These are phyloP conservation scores for Puccinia triticina DNA, from an alignment of 1,284 basidiomycete species.

Conservation along the genomic window DNA sequence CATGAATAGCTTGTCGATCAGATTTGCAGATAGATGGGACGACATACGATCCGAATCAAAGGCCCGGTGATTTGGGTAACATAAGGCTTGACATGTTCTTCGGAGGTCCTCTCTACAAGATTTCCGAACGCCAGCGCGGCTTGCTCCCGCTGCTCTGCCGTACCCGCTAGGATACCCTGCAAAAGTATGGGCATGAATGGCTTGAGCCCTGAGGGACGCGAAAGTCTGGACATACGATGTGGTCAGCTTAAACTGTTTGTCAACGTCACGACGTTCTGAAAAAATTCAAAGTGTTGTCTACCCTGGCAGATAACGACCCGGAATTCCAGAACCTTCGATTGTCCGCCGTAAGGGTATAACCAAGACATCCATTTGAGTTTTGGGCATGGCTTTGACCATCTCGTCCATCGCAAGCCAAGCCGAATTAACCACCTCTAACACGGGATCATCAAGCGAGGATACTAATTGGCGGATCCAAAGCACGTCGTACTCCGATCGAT, in stretches of 20 bases:
- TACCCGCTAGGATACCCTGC: constrained; percentile 56
- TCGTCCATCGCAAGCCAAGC: constrained; percentile 82
- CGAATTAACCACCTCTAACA: constrained; percentile 74
- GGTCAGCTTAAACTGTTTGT: constrained; percentile 21
- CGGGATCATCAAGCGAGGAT: constrained; percentile 78
- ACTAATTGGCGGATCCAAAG: constrained; percentile 96
- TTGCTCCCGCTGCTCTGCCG: constrained; percentile 71
- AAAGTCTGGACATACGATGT: constrained; percentile 70
- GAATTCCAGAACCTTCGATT: constrained; percentile 81
- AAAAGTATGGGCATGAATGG: constrained; percentile 67
- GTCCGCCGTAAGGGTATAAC: constrained; percentile 85
- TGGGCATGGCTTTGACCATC: constrained; percentile 86
- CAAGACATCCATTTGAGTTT: constrained; percentile 86
- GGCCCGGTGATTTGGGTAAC: constrained; percentile 96
- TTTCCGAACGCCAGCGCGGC: constrained; percentile 94
- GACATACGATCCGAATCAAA: constrained; percentile 66
- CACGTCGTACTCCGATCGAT: constrained; percentile 71
- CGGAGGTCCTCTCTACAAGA: constrained; percentile 85
- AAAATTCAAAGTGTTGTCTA: constrained; percentile 14
- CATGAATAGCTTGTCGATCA: not conserved
- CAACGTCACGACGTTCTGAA: not conserved
- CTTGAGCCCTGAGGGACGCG: constrained; percentile 83
- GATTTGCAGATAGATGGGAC: constrained; percentile 15
- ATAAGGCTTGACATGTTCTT: constrained; percentile 89
- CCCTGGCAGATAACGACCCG: constrained; percentile 70